Percentiles rank a stretch among this genome's conserved stretches.
These are phyloP conservation scores for Flaveria trinervia DNA, from an alignment of 129 eudicot genomes.

Conservation along the genomic window DNA sequence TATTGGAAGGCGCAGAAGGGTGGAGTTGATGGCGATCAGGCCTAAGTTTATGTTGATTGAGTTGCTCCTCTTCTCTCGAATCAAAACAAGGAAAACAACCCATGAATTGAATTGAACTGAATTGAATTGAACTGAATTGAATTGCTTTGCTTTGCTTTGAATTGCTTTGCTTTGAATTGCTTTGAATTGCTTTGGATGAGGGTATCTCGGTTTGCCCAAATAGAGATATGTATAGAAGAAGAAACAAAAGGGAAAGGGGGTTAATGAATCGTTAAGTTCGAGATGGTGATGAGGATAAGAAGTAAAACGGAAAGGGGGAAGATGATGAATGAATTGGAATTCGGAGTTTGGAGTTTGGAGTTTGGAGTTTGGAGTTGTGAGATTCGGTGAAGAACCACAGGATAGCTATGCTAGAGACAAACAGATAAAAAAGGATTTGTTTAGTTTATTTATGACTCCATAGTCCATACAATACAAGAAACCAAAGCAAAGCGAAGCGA, in stretches of 20 bases:
- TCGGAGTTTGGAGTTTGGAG: no score
- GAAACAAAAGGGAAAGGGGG: neutral
- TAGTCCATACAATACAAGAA: no score
- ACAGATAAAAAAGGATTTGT: neutral
- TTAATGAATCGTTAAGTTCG: neutral
- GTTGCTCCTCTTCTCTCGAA: conserved; percentile 66
- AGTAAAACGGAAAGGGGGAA: neutral
- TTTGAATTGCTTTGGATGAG: no score
- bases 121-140: no score
- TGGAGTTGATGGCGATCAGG: conserved; percentile 48
- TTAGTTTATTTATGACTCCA: neutral
- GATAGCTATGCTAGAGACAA: neutral
- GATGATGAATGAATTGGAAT: neutral
- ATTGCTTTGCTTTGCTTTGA: no score
- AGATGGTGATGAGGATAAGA: neutral
- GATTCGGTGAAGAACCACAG: neutral
- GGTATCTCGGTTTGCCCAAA: neutral
- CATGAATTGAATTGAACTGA: conserved; percentile 32
- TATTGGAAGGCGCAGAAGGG: conserved; percentile 49
- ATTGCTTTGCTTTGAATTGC: no score
- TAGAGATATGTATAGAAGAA: no score
- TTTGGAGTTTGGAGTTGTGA: neutral
- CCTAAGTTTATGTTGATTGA: conserved; percentile 51
- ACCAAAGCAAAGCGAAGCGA: neutral
- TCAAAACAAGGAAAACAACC: conserved; percentile 98